phyloP scores from a whole-genome alignment of 148 eudicot species.

The Vaccinium darrowii region DNA sequence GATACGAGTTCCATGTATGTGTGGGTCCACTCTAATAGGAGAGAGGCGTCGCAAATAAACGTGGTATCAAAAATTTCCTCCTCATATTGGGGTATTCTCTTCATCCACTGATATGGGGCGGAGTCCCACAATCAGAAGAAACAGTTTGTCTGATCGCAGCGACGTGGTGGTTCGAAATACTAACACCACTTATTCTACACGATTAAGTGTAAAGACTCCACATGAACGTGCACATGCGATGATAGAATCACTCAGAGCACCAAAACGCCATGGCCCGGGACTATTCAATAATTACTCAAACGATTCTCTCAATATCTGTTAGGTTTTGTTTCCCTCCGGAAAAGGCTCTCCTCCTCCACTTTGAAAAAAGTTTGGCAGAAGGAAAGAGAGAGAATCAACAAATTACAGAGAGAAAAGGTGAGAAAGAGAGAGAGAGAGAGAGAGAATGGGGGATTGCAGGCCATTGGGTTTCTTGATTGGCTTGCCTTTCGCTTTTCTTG shows the following conservation, averaged over 20 bases:
- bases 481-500: conserved; percentile 26
- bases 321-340: neutral
- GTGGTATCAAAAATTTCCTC: accelerated
- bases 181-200: too few species aligned
- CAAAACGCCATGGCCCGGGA: too few species aligned
- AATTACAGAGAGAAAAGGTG: neutral
- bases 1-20: too few species aligned
- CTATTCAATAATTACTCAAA: too few species aligned
- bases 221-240: too few species aligned
- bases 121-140: neutral
- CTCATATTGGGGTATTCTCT: neutral
- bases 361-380: neutral
- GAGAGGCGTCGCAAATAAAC: too few species aligned
- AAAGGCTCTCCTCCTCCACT: neutral
- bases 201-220: too few species aligned
- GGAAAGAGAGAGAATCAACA: neutral
- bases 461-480: conserved; percentile 32
- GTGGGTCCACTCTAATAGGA: too few species aligned
- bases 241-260: too few species aligned
- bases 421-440: neutral
- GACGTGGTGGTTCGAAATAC: too few species aligned
- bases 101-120: neutral
- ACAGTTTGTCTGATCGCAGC: too few species aligned
- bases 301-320: too few species aligned
- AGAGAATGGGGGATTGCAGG: conserved; percentile 25